Conservation (phyloP, 2,329 filamentous ascomycete species). For the Geosmithia flava region DNA sequence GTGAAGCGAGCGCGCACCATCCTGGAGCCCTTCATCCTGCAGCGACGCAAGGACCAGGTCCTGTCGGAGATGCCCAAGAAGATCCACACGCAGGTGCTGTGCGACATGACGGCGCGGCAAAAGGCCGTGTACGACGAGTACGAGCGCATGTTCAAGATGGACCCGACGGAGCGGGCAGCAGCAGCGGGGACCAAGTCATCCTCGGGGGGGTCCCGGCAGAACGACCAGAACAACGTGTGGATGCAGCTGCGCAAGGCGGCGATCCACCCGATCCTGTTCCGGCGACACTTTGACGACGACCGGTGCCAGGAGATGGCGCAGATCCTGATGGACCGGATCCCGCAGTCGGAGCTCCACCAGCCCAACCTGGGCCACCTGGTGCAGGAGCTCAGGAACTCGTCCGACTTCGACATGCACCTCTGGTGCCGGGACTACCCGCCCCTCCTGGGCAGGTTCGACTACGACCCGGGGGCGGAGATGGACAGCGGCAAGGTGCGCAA, state of each 20-base stretch:
- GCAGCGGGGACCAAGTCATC: conserved; percentile 9
- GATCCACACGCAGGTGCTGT: conserved; percentile 64
- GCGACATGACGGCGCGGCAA: conserved; percentile 65
- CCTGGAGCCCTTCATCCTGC: conserved; percentile 87
- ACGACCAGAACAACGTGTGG: conserved; percentile 58
- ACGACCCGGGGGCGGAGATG: conserved; percentile 39
- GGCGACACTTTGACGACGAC: conserved; percentile 65
- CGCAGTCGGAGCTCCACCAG: conserved; percentile 39
- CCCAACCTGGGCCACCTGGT: conserved; percentile 38
- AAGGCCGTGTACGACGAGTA: conserved; percentile 58
- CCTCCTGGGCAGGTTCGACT: conserved; percentile 40
- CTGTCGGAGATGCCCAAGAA: conserved; percentile 75
- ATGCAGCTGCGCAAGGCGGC: conserved; percentile 89
- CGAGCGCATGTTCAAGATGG: conserved; percentile 51
- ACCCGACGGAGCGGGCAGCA: conserved; percentile 39
- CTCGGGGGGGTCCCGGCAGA: too few species aligned
- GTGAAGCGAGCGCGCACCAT: conserved; percentile 82
- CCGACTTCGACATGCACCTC: conserved; percentile 53
- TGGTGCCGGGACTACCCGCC: conserved; percentile 47
- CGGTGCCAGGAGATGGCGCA: conserved; percentile 66
- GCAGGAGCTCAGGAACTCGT: conserved; percentile 43
- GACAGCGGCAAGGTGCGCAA: conserved; percentile 75
- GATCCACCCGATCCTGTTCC: conserved; percentile 81
- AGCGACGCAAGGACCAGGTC: conserved; percentile 87
- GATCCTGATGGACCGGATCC: conserved; percentile 60